Conservation (phyloP, 129 eudicot genomes). For the Logfia minima region DNA sequence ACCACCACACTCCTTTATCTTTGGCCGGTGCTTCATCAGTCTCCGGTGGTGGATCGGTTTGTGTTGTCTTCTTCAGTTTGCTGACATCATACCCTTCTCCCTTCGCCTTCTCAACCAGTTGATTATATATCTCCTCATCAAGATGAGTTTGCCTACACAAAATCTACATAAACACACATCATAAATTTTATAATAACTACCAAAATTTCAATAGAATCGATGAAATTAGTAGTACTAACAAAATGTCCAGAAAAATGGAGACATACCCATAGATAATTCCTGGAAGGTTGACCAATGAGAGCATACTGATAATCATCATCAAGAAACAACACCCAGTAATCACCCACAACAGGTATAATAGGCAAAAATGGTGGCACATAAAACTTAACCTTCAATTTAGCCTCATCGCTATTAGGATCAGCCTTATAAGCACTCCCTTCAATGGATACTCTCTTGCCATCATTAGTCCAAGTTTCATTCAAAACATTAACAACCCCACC, state of each 20-base stretch:
- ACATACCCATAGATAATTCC: constrained; percentile 65
- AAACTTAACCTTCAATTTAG: constrained; percentile 84
- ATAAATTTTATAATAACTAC: not conserved
- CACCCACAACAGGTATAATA: constrained; percentile 70
- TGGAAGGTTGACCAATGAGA: constrained; percentile 70
- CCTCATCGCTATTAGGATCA: constrained; percentile 74
- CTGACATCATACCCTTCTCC: constrained; percentile 82
- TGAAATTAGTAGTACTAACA: too few species aligned
- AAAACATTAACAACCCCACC: constrained; percentile 69
- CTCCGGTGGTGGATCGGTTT: constrained; percentile 71
- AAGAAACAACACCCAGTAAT: constrained; percentile 78
- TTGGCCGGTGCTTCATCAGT: constrained; percentile 52
- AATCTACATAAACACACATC: constrained; percentile 45
- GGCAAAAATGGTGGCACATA: constrained; percentile 93
- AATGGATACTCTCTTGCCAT: constrained; percentile 62
- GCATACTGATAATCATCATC: constrained; percentile 74
- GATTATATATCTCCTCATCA: constrained; percentile 64
- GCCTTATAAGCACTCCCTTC: constrained; percentile 84
- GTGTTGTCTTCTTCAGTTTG: constrained; percentile 75
- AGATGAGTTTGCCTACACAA: constrained; percentile 57
- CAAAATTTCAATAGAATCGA: too few species aligned
- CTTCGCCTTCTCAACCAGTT: constrained; percentile 65
- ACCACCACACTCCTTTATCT: constrained; percentile 89
- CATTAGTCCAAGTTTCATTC: constrained; percentile 75
- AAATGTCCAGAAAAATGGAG: too few species aligned